These are phyloP conservation scores for Odontarrhena argentea DNA, from an alignment of 345 rosid species.

Conservation along the genomic window DNA sequence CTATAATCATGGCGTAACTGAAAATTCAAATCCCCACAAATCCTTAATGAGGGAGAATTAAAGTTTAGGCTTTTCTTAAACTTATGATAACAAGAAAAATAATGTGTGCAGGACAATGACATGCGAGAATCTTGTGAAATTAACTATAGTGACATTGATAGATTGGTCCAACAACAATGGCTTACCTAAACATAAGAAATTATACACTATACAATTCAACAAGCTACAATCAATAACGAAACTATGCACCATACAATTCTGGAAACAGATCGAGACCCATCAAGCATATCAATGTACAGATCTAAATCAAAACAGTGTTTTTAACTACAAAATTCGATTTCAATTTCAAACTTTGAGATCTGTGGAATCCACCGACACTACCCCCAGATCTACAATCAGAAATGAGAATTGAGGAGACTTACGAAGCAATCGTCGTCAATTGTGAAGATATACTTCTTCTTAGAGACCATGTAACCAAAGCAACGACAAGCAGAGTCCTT, in stretches of 20 bases:
- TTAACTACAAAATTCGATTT: neutral
- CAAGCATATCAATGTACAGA: constrained; percentile 25
- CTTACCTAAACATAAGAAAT: neutral
- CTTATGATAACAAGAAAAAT: constrained; percentile 9
- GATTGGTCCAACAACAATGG: constrained; percentile 3
- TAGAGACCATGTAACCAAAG: constrained; percentile 97
- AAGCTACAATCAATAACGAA: neutral
- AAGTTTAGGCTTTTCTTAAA: constrained; percentile 8
- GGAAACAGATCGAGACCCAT: constrained; percentile 28
- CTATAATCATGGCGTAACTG: constrained; percentile 34
- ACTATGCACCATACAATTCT: neutral
- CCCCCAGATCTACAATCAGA: constrained; percentile 11
- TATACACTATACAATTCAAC: neutral
- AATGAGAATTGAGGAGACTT: constrained; percentile 38
- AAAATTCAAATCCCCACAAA: constrained; percentile 22
- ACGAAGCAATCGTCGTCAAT: constrained; percentile 98
- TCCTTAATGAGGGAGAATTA: neutral
- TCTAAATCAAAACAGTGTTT: constrained; percentile 28
- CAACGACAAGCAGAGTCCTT: constrained; percentile 99
- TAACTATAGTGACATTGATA: constrained; percentile 19
- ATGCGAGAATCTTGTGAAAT: constrained; percentile 36
- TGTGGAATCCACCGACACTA: constrained; percentile 7
- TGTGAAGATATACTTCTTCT: constrained; percentile 96
- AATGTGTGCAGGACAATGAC: constrained; percentile 31
- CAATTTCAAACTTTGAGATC: constrained; percentile 15